A percentile compares a stretch with the other conserved stretches of the same genome.
Evolutionary conservation across 352 stramenopile species (phyloP).

Genomic region (Phytophthora pistaciae): DNA sequence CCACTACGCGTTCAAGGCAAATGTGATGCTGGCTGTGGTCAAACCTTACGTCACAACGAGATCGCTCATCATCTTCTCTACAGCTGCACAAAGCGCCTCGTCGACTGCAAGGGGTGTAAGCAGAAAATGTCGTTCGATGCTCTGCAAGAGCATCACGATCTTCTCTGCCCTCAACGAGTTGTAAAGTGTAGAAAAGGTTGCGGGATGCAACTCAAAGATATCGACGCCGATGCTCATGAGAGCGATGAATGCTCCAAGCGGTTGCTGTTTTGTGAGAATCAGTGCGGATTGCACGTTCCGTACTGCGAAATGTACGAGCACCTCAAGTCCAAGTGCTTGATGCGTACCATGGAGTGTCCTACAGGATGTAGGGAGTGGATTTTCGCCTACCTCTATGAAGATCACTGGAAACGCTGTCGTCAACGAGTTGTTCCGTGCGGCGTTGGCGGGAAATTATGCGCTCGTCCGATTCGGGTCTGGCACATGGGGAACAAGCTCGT

Average conservation of each 20-base stretch:
- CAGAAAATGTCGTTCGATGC: slow-evolving; percentile 40
- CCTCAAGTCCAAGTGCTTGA: slow-evolving; percentile 51
- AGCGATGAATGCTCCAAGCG: slow-evolving; percentile 52
- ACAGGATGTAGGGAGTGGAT: slow-evolving; percentile 64
- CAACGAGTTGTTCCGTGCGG: slow-evolving; percentile 75
- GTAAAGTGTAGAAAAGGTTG: slow-evolving; percentile 71
- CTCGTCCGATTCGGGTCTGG: slow-evolving; percentile 72
- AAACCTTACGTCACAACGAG: slow-evolving; percentile 57
- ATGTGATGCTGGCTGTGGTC: slow-evolving; percentile 60
- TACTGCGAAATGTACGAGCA: slow-evolving; percentile 49
- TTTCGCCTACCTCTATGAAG: slow-evolving; percentile 66
- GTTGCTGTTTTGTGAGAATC: slow-evolving; percentile 58
- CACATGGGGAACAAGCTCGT: slow-evolving; percentile 47
- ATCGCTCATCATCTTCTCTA: slow-evolving; percentile 66
- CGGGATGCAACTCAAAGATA: slow-evolving; percentile 47
- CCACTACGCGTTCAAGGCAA: slow-evolving; percentile 54
- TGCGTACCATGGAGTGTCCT: slow-evolving; percentile 72
- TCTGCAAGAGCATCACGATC: slow-evolving; percentile 50
- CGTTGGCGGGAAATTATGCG: slow-evolving; percentile 55
- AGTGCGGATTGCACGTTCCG: slow-evolving; percentile 56
- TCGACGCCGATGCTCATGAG: slow-evolving; percentile 57
- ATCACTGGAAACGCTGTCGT: slow-evolving; percentile 68
- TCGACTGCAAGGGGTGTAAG: slow-evolving; percentile 64
- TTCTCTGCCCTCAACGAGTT: slow-evolving; percentile 59
- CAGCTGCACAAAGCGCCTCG: slow-evolving; percentile 53